These are phyloP conservation scores for Globisporangium sylvaticum DNA, from an alignment of 352 stramenopile genomes.

Conservation along the genomic window DNA sequence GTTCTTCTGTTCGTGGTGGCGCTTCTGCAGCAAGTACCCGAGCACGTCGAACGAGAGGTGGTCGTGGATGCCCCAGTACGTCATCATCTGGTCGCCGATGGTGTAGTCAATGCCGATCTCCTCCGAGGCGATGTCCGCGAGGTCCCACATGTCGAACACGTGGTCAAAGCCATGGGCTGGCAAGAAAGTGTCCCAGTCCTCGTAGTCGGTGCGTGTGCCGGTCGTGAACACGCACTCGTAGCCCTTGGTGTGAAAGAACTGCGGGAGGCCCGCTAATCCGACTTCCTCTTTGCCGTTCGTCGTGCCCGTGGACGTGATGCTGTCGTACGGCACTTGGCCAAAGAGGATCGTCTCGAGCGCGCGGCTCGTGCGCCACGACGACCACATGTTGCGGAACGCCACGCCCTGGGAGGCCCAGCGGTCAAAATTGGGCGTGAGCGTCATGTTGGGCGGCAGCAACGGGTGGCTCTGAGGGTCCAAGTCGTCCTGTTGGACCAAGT, in stretches of 20 bases:
- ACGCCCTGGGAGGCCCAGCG: conserved; percentile 46
- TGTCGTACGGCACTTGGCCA: conserved; percentile 61
- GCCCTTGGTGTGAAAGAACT: conserved; percentile 51
- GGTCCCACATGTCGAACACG: conserved; percentile 32
- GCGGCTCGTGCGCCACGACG: conserved; percentile 60
- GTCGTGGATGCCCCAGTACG: conserved; percentile 69
- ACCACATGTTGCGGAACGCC: conserved; percentile 60
- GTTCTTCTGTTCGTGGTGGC: conserved; percentile 13
- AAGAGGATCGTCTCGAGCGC: conserved; percentile 65
- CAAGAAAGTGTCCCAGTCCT: conserved; percentile 60
- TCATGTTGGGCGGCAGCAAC: conserved; percentile 35
- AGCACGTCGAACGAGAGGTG: conserved; percentile 61
- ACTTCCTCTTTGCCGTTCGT: conserved; percentile 31
- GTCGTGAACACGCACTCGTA: conserved; percentile 69
- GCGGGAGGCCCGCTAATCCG: conserved; percentile 43
- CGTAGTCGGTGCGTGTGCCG: conserved; percentile 48
- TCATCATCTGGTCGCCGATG: conserved; percentile 48
- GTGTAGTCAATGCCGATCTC: conserved; percentile 51
- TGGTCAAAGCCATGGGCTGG: conserved; percentile 54
- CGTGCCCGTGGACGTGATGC: conserved; percentile 44
- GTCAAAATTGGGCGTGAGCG: conserved; percentile 64
- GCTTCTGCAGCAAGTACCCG: conserved; percentile 41
- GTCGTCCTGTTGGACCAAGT: conserved; percentile 32
- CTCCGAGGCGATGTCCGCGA: conserved; percentile 41
- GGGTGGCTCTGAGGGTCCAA: conserved; percentile 12